Evolutionary conservation across 2,329 filamentous ascomycete genomes (phyloP).

Genomic region (Fusarium secorum): DNA sequence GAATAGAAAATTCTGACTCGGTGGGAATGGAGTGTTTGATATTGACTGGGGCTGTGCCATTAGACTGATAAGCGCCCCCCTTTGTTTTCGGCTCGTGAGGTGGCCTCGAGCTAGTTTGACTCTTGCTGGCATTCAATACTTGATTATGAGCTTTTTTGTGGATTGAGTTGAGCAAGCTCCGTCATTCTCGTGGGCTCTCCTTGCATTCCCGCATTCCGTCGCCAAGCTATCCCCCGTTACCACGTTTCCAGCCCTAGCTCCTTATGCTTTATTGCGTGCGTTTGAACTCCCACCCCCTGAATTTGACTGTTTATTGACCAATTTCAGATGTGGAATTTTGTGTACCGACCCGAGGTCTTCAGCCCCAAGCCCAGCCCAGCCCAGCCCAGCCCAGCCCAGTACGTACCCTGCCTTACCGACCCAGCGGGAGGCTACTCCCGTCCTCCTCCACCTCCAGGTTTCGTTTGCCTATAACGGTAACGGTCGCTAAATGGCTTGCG

Average conservation of each 20-base stretch:
- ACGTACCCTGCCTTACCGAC: constrained; percentile 13
- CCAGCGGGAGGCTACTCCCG: constrained; percentile 23
- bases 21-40: constrained; percentile 29
- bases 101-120: constrained; percentile 26
- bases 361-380: constrained; percentile 28
- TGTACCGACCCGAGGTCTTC: constrained; percentile 31
- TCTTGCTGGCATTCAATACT: constrained; percentile 20
- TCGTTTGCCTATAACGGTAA: constrained; percentile 18
- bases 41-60: constrained; percentile 15
- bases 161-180: constrained; percentile 29
- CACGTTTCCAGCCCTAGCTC: constrained; percentile 36
- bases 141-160: constrained; percentile 22
- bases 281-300: constrained; percentile 15
- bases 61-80: constrained; percentile 17
- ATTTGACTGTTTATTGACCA: not conserved
- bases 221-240: constrained; percentile 31
- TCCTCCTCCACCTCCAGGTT: constrained; percentile 11
- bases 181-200: constrained; percentile 31
- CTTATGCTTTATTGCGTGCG: constrained; percentile 19
- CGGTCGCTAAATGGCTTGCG: constrained; percentile 25
- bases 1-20: constrained; percentile 31
- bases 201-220: constrained; percentile 36
- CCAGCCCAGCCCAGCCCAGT: constrained; percentile 4
- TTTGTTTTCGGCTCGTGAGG: constrained; percentile 21
- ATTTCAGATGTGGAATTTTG: constrained; percentile 18